Base-by-base conservation (phyloP, 805 yeast species). In the Kodamaea lidongshanica region DNA sequence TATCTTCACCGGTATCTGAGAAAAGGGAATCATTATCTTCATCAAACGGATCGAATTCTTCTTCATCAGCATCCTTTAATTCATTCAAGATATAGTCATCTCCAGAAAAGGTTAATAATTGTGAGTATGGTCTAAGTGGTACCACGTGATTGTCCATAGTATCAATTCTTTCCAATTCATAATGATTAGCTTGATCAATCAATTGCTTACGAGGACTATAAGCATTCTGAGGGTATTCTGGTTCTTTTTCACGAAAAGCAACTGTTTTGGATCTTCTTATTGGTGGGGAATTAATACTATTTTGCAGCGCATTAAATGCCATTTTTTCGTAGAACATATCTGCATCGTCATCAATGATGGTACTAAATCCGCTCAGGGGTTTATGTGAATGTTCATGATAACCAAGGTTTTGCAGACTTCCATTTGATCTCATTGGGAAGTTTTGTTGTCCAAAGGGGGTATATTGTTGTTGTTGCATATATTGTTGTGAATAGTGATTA, bases 21-120 rank as follows among this genome's bases (percentile, higher is more conserved):
- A 62, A 65, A 17, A 65, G 45, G 32, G 66, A 58, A 33, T 61
- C 69, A 19, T 32, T 32, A 37, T 61, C 66, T 37, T 63, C 67
- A 17, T 65, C 67, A 39, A 63, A 64, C 2, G 69, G 69, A 40
- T 64, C 70, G 27, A 54, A 30, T 28, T 49, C 61, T 12, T 48
- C 56, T 19, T 46, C 54, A 25, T 52, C 57, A 10, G 62, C 59
- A 28, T 64, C 69, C 40, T 61, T 57, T 33, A 65, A 41, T 11
- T 61, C 56, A 38, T 65, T 65, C 17, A 60, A 56, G 38, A 47
- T 42, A 38, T 65, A 65, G 38, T 64, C 54, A 25, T 59, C 65
- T 4, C 66, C 66, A 10, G 50, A 35, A 34, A 47, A 58, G 7
- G 53, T 45, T 32, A 48, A 24, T 28, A 43, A 16, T 23, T 40